Conservation (phyloP, 306 rosid genomes). For the Boehmeria nivea region DNA sequence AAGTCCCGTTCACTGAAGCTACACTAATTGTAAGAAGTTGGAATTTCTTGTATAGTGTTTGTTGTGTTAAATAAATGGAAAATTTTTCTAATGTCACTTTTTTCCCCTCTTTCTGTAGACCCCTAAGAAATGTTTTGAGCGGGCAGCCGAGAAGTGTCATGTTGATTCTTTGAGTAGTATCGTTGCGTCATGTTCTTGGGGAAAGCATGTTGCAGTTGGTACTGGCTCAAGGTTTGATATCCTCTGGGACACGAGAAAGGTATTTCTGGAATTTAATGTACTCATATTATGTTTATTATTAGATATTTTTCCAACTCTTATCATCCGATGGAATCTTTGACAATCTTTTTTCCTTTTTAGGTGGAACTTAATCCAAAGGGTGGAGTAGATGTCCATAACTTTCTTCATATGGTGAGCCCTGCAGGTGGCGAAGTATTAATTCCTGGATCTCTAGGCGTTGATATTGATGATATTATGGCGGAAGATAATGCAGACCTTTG, state of each 20-base stretch:
- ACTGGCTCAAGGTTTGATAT: conserved; percentile 88
- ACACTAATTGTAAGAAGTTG: conserved; percentile 67
- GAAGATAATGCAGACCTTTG: conserved; percentile 48
- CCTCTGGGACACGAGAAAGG: conserved; percentile 75
- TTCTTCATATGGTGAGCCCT: conserved; percentile 59
- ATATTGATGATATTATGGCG: conserved; percentile 53
- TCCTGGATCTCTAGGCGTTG: conserved; percentile 68
- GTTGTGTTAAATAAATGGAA: conserved; percentile 8
- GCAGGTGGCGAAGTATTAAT: conserved; percentile 45
- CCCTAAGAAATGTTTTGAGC: conserved; percentile 83
- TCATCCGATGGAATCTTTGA: conserved; percentile 4
- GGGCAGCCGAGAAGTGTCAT: conserved; percentile 87
- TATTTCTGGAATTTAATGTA: conserved; percentile 18
- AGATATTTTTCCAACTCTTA: conserved; percentile 13
- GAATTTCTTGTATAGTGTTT: conserved; percentile 5
- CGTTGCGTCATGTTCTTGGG: conserved; percentile 98
- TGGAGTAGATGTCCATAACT: conserved; percentile 64
- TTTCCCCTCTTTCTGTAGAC: conserved; percentile 45
- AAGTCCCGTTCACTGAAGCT: conserved; percentile 95
- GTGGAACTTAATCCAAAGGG: conserved; percentile 43
- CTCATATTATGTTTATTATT: not conserved
- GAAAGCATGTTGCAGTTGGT: conserved; percentile 84
- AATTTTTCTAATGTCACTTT: conserved; percentile 12
- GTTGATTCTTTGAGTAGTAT: conserved; percentile 70
- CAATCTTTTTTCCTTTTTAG: conserved; percentile 34